Evolutionary conservation across 441 rosid species (phyloP).

Genomic region (Codiaeum variegatum): DNA sequence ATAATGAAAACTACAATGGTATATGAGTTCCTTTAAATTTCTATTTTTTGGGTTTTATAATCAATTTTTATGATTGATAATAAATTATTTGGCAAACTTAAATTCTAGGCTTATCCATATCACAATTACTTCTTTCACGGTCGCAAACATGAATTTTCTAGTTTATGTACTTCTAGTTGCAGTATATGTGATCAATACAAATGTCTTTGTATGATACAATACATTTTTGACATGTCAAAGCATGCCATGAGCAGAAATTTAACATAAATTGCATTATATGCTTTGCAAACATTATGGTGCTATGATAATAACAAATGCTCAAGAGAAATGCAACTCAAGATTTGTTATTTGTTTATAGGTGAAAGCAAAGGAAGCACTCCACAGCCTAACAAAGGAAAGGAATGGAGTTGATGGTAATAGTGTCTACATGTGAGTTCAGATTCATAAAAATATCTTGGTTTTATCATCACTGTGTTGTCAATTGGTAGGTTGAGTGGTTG

Average conservation of each 20-base stretch:
- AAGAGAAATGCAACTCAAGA: constrained; percentile 14
- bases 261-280: constrained; percentile 12
- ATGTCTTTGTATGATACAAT: neutral
- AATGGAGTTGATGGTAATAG: constrained; percentile 90
- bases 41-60: neutral
- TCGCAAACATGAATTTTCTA: neutral
- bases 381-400: constrained; percentile 55
- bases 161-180: neutral
- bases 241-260: neutral
- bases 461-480: neutral
- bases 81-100: neutral
- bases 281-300: neutral
- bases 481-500: neutral
- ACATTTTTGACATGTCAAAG: neutral
- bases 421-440: constrained; percentile 64
- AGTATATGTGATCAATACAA: neutral
- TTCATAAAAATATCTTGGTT: constrained; percentile 2
- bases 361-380: constrained; percentile 69
- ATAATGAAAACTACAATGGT: constrained; percentile 91
- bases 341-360: constrained; percentile 40
- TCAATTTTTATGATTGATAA: neutral
- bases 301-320: constrained; percentile 8
- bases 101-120: neutral
- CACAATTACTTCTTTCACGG: neutral
- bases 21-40: constrained; percentile 26